phyloP scores from a whole-genome alignment of 495 filamentous ascomycete species.

The Tuber brumale region DNA sequence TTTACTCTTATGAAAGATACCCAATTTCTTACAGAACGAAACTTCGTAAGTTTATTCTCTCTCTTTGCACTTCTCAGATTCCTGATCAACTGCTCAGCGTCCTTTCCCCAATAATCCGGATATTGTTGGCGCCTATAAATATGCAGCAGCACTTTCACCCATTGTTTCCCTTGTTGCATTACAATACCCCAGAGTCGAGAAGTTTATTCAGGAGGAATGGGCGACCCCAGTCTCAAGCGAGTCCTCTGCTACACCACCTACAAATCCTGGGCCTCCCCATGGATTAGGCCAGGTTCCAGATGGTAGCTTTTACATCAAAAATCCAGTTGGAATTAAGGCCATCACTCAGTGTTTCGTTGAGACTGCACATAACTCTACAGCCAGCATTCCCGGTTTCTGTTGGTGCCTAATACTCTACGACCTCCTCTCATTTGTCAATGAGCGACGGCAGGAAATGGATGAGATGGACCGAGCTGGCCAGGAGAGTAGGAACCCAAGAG shows the following conservation, averaged over 20 bases:
- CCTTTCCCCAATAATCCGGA: conserved; percentile 43
- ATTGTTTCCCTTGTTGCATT: conserved; percentile 68
- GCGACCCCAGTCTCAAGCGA: conserved; percentile 33
- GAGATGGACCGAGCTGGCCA: conserved; percentile 24
- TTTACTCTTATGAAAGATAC: conserved; percentile 58
- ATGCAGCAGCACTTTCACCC: conserved; percentile 62
- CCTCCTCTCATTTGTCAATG: conserved; percentile 31
- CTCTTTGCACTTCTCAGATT: neutral
- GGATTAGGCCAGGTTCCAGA: conserved; percentile 19
- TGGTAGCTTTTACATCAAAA: conserved; percentile 36
- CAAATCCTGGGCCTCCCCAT: conserved; percentile 22
- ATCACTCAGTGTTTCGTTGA: conserved; percentile 32
- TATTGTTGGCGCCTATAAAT: conserved; percentile 53
- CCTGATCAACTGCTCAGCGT: conserved; percentile 23
- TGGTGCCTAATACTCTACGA: conserved; percentile 35
- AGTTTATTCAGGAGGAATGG: conserved; percentile 42
- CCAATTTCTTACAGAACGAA: conserved; percentile 26
- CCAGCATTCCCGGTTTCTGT: conserved; percentile 29
- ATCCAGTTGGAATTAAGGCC: conserved; percentile 27
- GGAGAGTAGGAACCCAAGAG: conserved; percentile 24
- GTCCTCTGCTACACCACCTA: conserved; percentile 37
- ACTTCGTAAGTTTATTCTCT: conserved; percentile 16
- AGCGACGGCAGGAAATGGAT: conserved; percentile 24
- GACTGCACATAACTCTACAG: conserved; percentile 14
- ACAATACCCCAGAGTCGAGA: conserved; percentile 52